Conservation (phyloP, 495 filamentous ascomycete species). For the Paragyromitra xinjiangensis region DNA sequence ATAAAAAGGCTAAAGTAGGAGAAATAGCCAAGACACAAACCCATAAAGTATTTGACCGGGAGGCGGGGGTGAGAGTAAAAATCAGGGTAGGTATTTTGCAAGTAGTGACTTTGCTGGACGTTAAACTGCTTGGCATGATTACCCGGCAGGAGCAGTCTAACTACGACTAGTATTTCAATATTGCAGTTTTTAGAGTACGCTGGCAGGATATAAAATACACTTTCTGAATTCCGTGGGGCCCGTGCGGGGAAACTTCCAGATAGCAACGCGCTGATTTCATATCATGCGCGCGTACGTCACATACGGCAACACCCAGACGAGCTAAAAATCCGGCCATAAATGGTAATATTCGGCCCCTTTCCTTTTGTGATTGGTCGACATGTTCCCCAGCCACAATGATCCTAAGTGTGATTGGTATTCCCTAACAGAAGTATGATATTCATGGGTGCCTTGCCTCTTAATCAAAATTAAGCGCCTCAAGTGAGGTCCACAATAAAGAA, state of each 20-base stretch:
- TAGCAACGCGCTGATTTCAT: slow-evolving; percentile 1
- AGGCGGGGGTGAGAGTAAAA: neutral
- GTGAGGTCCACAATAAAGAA: neutral
- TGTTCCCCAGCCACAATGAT: neutral
- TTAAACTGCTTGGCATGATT: neutral
- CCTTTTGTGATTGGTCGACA: neutral
- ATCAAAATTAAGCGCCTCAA: neutral
- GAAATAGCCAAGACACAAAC: neutral
- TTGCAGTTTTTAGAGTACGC: neutral
- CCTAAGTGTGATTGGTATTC: neutral
- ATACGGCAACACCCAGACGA: slow-evolving; percentile 1
- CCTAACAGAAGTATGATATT: neutral
- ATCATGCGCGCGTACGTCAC: neutral
- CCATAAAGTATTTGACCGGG: too few species aligned
- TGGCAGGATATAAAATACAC: slow-evolving; percentile 10
- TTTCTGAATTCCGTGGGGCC: neutral
- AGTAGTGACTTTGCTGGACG: neutral
- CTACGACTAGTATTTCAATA: neutral
- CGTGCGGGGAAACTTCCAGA: neutral
- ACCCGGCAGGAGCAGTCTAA: neutral
- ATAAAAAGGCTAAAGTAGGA: neutral
- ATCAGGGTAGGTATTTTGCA: neutral
- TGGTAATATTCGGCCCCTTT: neutral
- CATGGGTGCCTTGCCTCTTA: neutral
- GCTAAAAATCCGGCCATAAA: neutral